phyloP scores from a whole-genome alignment of 352 stramenopile genomes.

The Blastocystis sp. region DNA sequence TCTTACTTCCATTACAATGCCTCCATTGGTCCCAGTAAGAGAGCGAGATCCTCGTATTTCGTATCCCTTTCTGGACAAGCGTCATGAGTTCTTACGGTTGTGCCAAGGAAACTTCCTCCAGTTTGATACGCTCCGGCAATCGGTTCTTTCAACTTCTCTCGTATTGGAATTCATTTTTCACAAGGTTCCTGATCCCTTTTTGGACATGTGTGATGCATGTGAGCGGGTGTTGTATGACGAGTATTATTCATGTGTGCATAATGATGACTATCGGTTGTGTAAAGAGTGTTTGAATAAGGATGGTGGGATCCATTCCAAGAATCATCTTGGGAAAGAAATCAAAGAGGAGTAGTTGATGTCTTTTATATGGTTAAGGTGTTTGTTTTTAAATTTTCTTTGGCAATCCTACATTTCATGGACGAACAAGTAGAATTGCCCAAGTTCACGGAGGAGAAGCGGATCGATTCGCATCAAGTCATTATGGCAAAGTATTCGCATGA shows the following conservation, averaged over 20 bases:
- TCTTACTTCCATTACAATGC: not conserved
- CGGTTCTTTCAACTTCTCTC: conserved; percentile 36
- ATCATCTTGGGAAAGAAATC: not conserved
- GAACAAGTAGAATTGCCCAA: not conserved
- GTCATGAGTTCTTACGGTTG: conserved; percentile 35
- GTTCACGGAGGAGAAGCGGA: not conserved
- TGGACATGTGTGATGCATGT: conserved; percentile 50
- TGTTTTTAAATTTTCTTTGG: not conserved
- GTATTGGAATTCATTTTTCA: conserved; percentile 56
- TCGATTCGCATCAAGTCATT: not conserved
- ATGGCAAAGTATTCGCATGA: conserved; percentile 7
- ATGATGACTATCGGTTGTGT: conserved; percentile 42
- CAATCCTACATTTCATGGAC: not conserved
- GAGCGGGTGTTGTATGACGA: conserved; percentile 33
- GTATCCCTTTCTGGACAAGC: conserved; percentile 39
- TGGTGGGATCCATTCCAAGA: conserved; percentile 2
- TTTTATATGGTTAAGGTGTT: not conserved
- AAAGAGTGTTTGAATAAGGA: conserved; percentile 47
- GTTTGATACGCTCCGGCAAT: conserved; percentile 42
- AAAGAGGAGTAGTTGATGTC: not conserved
- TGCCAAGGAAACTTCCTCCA: conserved; percentile 59
- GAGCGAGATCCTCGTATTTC: conserved; percentile 16
- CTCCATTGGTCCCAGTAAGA: not conserved
- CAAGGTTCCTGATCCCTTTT: conserved; percentile 27
- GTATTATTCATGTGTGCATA: conserved; percentile 15